These are phyloP conservation scores for Colletotrichum endophyticum DNA, from an alignment of 2,329 filamentous ascomycete genomes.

Conservation along the genomic window DNA sequence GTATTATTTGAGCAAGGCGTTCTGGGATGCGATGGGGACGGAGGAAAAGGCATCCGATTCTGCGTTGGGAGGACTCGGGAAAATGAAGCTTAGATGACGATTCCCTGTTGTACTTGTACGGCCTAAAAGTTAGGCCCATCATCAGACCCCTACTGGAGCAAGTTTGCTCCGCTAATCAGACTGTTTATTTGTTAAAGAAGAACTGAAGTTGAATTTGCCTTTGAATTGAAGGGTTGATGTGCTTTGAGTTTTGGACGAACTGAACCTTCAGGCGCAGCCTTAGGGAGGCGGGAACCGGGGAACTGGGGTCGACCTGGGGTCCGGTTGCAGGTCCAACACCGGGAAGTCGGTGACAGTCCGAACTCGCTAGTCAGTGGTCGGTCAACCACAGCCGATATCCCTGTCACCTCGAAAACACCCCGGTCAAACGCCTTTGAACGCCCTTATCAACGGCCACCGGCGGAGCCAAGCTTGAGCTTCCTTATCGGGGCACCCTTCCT, in stretches of 20 bases:
- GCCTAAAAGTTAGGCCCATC: neutral
- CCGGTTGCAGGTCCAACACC: neutral
- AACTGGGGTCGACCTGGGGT: neutral
- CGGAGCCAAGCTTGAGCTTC: conserved; percentile 11
- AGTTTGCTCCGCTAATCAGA: conserved; percentile 3
- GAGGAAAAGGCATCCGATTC: neutral
- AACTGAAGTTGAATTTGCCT: neutral
- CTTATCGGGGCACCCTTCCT: conserved; percentile 5
- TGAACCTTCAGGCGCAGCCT: neutral
- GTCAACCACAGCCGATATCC: neutral
- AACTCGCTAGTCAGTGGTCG: neutral
- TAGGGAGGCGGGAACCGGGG: too few species aligned
- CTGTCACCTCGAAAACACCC: neutral
- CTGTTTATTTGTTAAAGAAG: neutral
- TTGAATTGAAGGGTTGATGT: neutral
- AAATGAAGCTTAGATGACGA: neutral
- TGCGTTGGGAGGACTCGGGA: neutral
- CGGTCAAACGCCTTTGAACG: neutral
- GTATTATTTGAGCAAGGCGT: conserved; percentile 18
- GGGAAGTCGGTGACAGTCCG: conserved; percentile 2
- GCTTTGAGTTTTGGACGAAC: neutral
- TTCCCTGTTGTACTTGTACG: conserved; percentile 11
- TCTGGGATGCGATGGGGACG: neutral
- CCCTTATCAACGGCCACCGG: conserved; percentile 3
- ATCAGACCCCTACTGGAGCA: neutral